Base-by-base conservation (phyloP, 208 protist genomes). In the Crithidia brevicula region DNA sequence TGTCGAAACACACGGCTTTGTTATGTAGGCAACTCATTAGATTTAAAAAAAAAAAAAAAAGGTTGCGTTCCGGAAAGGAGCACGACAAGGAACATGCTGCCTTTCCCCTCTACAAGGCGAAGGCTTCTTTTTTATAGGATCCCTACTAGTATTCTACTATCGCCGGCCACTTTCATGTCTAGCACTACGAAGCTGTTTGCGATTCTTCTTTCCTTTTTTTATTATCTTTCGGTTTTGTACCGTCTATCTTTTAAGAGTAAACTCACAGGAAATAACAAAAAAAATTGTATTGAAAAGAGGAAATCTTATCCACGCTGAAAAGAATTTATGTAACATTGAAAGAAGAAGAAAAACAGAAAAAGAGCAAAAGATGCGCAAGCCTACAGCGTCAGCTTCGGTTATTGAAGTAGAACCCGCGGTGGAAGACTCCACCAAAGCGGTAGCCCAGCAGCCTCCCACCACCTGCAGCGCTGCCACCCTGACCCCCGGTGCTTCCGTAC, bases 351-450 rank as follows among this genome's bases (percentile, higher is more conserved):
- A 15, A 57, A 57, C 45, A 43, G 47, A 68, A 51, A 50, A 54
- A 30, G 23, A 56, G 22, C 1, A 50, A 42, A 47, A 50, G 47
- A 46, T 38, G 4, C 56, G 22, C 22, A 53, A 28, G 3, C 51
- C 3, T 40, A 1, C 34, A 3, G 23, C 9, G n/a, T 49, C 25
- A 47, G 6, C 11, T 27, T 3, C 23, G 33, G n/a, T 46, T 62
- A 18, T 72, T 46, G 38, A 81, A 83, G 45, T 77, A 81, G 52
- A 94, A 94, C 18, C 77, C 78, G 25, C 88, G 82, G 53, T 81
- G 79, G 38, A 94, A 94, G 23, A 85, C 74, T 33, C 87, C 77
- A 11, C 88, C 83, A 46, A 81, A 91, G 50, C 88, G 82, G 58
- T 94, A 94, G 11, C 85, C 81, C 30, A 86, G 67, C 22, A 88